Base-by-base conservation (phyloP, 768 basidiomycete species). In the Naganishia vaughanmartiniae region DNA sequence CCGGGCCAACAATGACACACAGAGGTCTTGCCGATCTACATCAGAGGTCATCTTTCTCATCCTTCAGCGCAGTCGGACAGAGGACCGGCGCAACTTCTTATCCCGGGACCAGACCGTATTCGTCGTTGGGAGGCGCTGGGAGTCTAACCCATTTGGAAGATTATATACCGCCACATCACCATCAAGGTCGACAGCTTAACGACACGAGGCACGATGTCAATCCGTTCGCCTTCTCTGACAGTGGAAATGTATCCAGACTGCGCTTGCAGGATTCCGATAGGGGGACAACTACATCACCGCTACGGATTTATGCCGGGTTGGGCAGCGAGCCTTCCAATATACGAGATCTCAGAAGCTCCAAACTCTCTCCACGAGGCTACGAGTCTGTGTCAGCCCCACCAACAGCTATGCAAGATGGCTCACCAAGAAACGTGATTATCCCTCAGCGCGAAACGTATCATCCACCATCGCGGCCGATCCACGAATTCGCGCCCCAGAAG, bases 311-410 rank as follows among this genome's bases (percentile, higher is more conserved):
- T 14, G 24, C 3, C 48, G 48, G 48, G 24, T 51, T n/a, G 21
- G 24, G 48, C n/a, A n/a, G 48, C 17, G 48, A 51, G 48, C 14
- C 2, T 51, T 51, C 48, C 48, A 51, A 4, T 4, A 51, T 51
- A 51, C 48, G n/a, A 51, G 4, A n/a, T 12, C 14, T 21, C 7
- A 14, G 19, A 26, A 51, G 6, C n/a, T 7, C 48, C 24, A n/a
- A 51, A 51, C 14, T 15, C 4, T 45, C 60, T 21, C 10, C 42
- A 26, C 24, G 39, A 26, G 21, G 34, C 2, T 45, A 63, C 26
- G 42, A 60, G n/a, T n/a, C 26, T 34, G 11, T 63, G 39, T 63
- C 60, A 26, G 60, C 60, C 0, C 60, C 60, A 5, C 28, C 60
- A 26, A 63, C 60, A 24, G n/a, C 60, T 7, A 58, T 58, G 10